A percentile compares a stretch with the other conserved stretches of the same genome.
Evolutionary conservation across 352 stramenopile species (phyloP).

Genomic region (Pythium utonaiense): DNA sequence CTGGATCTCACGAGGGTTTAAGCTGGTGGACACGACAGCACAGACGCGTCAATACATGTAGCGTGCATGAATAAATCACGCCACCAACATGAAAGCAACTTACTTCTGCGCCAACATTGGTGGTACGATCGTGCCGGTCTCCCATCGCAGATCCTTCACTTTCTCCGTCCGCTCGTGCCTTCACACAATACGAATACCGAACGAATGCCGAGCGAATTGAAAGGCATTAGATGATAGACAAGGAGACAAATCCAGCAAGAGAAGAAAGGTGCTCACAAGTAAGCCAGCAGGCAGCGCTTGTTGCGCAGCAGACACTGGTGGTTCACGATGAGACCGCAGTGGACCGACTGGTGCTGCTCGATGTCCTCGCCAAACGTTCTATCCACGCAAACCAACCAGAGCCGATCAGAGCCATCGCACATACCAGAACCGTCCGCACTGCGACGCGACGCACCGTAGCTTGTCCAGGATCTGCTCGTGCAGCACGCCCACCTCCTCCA

Average conservation of each 20-base stretch:
- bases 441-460: conserved; percentile 36
- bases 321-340: conserved; percentile 83
- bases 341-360: conserved; percentile 52
- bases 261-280: conserved; percentile 48
- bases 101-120: conserved; percentile 67
- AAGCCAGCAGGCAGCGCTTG: conserved; percentile 87
- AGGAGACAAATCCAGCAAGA: too few species aligned
- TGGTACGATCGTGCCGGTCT: conserved; percentile 87
- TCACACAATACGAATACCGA: neutral
- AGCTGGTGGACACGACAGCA: conserved; percentile 30
- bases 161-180: conserved; percentile 80
- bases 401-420: conserved; percentile 2
- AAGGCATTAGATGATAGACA: too few species aligned
- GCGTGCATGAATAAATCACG: too few species aligned
- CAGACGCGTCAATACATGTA: neutral
- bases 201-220: too few species aligned
- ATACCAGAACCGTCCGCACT: too few species aligned
- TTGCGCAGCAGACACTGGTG: conserved; percentile 89
- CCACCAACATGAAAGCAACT: conserved; percentile 1
- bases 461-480: conserved; percentile 77
- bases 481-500: conserved; percentile 66
- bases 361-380: conserved; percentile 67
- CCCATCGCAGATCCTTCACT: conserved; percentile 88
- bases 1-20: conserved; percentile 82
- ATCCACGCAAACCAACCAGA: neutral